Evolutionary conservation across 140 eudicot species (phyloP), one percentile per base, ranked within the genome.

Genomic region (Oenanthe javanica): DNA sequence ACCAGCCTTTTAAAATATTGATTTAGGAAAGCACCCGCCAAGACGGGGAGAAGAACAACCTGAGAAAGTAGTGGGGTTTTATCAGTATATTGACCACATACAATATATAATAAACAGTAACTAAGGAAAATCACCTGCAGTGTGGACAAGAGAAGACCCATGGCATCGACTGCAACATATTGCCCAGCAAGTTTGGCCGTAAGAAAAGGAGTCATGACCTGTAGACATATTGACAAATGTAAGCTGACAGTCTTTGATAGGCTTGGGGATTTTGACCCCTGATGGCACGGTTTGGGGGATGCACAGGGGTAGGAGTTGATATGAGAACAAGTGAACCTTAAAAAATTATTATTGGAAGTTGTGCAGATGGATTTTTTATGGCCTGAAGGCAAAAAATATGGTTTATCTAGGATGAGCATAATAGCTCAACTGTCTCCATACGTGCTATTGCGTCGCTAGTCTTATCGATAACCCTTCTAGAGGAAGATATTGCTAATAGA

Each of bases 21-120:
- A 84, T 93, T 93, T 45, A 93, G 87, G 80, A 93, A 89, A 50
- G 97, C 97, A 57, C 98, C 98, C 79, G 85, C 97, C 84, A 93
- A 77, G n/a, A 93, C 97, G 18, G 98, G 98, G 82, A 93, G 96
- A 80, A 93, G 86, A 81, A 93, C 97, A 40, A 93, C 98, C 98
- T 93, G 84, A 51, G 52, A 15, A 52, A 18, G 36, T 43, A 66
- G 78, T 4, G 18, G 19, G 57, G 16, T 38, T 81, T 57, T 10
- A 4, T 7, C 19, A 66, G 61, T 19, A 52, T 66, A 54, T 57
- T 7, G 36, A 67, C 8, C 13, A 36, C 15, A 43, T 6, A 7
- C n/a, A 83, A 77, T 42, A 45, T 59, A 64, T 45, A 73, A 59
- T 42, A 45, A 42, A 19, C 2, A 51, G 59, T 18, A 15, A 50